These are phyloP conservation scores for Taxawa tesnikishii DNA, from an alignment of 2,329 filamentous ascomycete species.

Conservation along the genomic window DNA sequence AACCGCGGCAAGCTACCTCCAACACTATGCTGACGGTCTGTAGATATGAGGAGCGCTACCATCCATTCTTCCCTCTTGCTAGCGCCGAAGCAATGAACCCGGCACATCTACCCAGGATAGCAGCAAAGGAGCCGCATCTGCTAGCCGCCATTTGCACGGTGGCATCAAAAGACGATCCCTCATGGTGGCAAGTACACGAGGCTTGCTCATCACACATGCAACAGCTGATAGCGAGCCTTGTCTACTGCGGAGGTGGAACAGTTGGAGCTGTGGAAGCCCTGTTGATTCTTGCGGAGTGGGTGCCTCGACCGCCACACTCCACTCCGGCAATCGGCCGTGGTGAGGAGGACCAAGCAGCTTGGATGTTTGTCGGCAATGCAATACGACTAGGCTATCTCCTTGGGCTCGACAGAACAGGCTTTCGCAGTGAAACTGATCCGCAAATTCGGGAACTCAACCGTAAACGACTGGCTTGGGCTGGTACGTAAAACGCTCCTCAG, in stretches of 20 bases:
- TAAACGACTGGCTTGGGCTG: conserved; percentile 19
- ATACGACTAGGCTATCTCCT: conserved; percentile 21
- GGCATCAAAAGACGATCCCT: conserved; percentile 19
- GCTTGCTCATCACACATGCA: conserved; percentile 21
- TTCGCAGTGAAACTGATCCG: conserved; percentile 16
- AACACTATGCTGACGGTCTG: background rate
- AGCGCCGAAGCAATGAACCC: conserved; percentile 17
- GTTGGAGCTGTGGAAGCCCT: conserved; percentile 21
- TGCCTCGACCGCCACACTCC: conserved; percentile 16
- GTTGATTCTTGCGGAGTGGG: conserved; percentile 21
- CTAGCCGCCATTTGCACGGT: conserved; percentile 20
- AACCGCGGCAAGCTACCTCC: background rate
- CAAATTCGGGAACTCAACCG: conserved; percentile 17
- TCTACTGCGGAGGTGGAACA: conserved; percentile 17
- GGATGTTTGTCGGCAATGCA: conserved; percentile 21
- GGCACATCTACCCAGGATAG: conserved; percentile 14
- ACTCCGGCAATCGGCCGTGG: conserved; percentile 17
- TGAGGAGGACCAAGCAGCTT: conserved; percentile 20
- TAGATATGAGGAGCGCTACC: conserved; percentile 19
- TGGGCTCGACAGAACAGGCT: conserved; percentile 20
- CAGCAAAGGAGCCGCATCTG: conserved; percentile 18
- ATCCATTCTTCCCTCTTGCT: conserved; percentile 20
- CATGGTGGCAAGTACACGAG: conserved; percentile 20
- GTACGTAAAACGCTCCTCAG: background rate
- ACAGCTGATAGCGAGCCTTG: conserved; percentile 17